A percentile compares a stretch with the other conserved stretches of the same genome.
Evolutionary conservation across 768 basidiomycete genomes (phyloP).

Genomic region (Russula sp.): DNA sequence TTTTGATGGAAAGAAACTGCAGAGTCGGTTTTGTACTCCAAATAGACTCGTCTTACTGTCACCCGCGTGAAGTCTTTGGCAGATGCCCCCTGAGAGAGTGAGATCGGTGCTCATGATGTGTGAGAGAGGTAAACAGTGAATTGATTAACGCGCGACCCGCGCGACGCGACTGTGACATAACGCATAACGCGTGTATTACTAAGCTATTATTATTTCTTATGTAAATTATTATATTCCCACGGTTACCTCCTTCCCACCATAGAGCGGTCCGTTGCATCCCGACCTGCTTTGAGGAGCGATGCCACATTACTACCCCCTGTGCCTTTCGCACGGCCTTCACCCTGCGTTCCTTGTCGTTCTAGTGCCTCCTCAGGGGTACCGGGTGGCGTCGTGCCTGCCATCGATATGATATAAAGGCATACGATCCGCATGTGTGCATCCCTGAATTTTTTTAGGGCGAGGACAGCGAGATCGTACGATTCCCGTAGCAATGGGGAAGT

Average conservation of each 20-base stretch:
- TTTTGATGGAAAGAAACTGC: constrained; percentile 83
- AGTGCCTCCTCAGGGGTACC: constrained; percentile 52
- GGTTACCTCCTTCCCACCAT: constrained; percentile 44
- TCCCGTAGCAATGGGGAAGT: constrained; percentile 57
- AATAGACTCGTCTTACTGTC: constrained; percentile 29
- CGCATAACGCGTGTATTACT: constrained; percentile 3
- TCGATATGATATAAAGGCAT: constrained; percentile 80
- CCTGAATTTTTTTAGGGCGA: constrained; percentile 76
- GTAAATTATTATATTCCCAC: not conserved
- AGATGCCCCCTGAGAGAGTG: constrained; percentile 26
- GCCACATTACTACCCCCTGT: constrained; percentile 90
- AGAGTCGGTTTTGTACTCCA: constrained; percentile 48
- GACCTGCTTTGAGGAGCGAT: constrained; percentile 78
- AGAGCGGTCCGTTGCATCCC: constrained; percentile 79
- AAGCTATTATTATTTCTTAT: not conserved
- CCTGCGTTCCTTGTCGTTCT: constrained; percentile 30
- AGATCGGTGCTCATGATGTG: not conserved
- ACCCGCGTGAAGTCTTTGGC: constrained; percentile 24
- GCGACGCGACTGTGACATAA: constrained; percentile 23
- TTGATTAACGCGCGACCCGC: constrained; percentile 16
- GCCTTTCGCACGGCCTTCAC: constrained; percentile 59
- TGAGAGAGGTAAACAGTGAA: constrained; percentile 11
- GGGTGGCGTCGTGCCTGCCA: constrained; percentile 67
- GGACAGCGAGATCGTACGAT: constrained; percentile 77
- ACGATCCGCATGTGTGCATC: constrained; percentile 90